A percentile compares a stretch with the other conserved stretches of the same genome.
Conservation (phyloP, 345 rosid species). For the Gossypium ekmanianum region DNA sequence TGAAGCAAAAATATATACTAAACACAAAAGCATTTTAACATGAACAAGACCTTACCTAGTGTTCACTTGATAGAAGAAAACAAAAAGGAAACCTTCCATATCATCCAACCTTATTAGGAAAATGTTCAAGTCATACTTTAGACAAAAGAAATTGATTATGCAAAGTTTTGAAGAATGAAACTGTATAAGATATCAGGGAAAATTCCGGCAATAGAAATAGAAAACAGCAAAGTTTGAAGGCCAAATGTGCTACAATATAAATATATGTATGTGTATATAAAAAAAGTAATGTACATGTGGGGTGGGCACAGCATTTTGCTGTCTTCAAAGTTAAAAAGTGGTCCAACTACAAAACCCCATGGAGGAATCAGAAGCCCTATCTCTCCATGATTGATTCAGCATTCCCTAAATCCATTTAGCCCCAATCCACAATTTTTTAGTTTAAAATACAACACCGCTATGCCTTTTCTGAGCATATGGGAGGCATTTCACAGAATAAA, state of each 20-base stretch:
- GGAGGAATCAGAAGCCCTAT: conserved; percentile 45
- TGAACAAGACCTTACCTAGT: no score
- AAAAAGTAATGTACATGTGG: neutral
- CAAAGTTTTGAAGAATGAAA: no score
- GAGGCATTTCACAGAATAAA: neutral
- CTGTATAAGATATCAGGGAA: no score
- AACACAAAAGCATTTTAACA: no score
- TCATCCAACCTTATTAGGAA: neutral
- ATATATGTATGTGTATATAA: neutral
- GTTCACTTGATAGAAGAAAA: no score
- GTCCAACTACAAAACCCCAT: conserved; percentile 30
- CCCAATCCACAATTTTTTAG: conserved; percentile 23
- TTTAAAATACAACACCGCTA: conserved; percentile 5
- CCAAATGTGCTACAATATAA: neutral
- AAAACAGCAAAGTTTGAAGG: neutral
- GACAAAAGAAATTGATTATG: no score
- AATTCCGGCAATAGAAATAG: neutral
- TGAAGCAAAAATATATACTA: no score
- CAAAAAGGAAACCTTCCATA: no score
- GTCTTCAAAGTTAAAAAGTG: conserved; percentile 10
- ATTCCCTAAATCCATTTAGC: conserved; percentile 24
- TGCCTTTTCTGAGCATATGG: conserved; percentile 20
- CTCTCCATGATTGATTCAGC: conserved; percentile 39
- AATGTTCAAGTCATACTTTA: neutral
- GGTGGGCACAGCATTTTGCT: conserved; percentile 12